These are phyloP conservation scores for Neonectria coccinea DNA, from an alignment of 2,329 filamentous ascomycete genomes.

Conservation along the genomic window DNA sequence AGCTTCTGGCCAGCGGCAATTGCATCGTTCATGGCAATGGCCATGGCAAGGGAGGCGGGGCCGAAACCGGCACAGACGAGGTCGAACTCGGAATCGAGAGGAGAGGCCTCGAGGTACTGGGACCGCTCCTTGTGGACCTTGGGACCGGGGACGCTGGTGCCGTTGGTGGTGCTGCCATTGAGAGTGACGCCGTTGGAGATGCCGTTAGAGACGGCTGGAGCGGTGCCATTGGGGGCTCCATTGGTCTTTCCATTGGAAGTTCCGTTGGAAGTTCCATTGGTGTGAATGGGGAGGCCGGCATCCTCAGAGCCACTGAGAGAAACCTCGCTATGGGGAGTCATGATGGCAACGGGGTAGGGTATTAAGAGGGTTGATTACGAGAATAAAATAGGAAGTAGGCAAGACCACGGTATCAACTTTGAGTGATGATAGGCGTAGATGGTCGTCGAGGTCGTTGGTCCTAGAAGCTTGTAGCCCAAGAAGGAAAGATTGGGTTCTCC, in stretches of 20 bases:
- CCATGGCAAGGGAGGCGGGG: conserved; percentile 89
- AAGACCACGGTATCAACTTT: conserved; percentile 8
- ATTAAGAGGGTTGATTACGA: conserved; percentile 28
- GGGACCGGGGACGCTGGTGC: conserved; percentile 36
- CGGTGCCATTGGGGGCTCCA: conserved; percentile 35
- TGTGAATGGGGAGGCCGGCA: conserved; percentile 31
- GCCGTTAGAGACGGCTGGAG: conserved; percentile 33
- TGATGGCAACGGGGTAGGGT: conserved; percentile 37
- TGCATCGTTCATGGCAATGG: conserved; percentile 88
- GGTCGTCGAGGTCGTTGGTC: conserved; percentile 7
- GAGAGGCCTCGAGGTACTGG: conserved; percentile 40
- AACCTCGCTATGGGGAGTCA: conserved; percentile 54
- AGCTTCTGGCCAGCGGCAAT: conserved; percentile 63
- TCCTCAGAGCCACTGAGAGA: conserved; percentile 45
- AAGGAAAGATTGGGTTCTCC: conserved; percentile 8
- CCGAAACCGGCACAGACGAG: conserved; percentile 93
- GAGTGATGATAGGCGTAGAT: conserved; percentile 11
- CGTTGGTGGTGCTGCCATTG: conserved; percentile 39
- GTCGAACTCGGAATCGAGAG: conserved; percentile 77
- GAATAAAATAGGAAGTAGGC: conserved; percentile 13
- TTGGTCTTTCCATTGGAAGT: conserved; percentile 32
- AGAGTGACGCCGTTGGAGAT: conserved; percentile 21
- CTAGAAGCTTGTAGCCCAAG: conserved; percentile 18
- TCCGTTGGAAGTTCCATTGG: conserved; percentile 35
- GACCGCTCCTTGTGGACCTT: conserved; percentile 41